These are phyloP conservation scores for Globisporangium viniferum DNA, from an alignment of 352 stramenopile genomes.

Conservation along the genomic window DNA sequence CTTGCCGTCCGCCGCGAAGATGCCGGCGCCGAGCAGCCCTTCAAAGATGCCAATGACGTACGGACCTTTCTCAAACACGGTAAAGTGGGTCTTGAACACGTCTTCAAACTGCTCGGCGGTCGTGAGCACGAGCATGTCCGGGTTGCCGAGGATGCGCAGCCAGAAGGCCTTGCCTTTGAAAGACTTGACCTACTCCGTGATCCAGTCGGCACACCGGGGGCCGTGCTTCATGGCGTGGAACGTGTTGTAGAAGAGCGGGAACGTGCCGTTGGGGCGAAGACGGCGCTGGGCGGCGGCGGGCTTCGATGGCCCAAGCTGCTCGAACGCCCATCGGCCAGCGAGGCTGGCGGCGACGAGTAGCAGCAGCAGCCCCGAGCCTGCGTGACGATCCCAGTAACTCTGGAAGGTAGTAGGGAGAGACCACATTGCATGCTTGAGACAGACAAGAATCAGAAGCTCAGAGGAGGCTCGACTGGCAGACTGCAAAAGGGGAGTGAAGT, in stretches of 20 bases:
- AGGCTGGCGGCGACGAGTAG: not conserved
- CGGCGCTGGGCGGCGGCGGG: not conserved
- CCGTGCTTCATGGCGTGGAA: not conserved
- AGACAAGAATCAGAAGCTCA: no score
- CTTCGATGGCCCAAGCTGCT: not conserved
- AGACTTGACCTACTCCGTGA: not conserved
- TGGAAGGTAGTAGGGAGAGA: not conserved
- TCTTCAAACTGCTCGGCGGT: not conserved
- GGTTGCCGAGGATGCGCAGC: not conserved
- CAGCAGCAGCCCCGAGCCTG: not conserved
- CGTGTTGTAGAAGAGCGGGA: not conserved
- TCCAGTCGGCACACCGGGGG: conserved; percentile 1
- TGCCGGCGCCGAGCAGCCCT: not conserved
- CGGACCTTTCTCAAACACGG: not conserved
- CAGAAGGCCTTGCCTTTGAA: not conserved
- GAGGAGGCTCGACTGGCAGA: no score
- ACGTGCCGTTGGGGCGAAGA: not conserved
- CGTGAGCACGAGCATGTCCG: not conserved
- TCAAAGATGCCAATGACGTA: no score
- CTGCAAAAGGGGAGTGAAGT: no score
- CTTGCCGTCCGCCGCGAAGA: conserved; percentile 29
- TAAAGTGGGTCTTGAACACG: not conserved
- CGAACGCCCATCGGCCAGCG: not conserved
- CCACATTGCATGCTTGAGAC: no score
- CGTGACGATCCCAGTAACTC: not conserved